These are phyloP conservation scores for Rhizopogon vulgaris DNA, from an alignment of 768 basidiomycete genomes.

Conservation along the genomic window DNA sequence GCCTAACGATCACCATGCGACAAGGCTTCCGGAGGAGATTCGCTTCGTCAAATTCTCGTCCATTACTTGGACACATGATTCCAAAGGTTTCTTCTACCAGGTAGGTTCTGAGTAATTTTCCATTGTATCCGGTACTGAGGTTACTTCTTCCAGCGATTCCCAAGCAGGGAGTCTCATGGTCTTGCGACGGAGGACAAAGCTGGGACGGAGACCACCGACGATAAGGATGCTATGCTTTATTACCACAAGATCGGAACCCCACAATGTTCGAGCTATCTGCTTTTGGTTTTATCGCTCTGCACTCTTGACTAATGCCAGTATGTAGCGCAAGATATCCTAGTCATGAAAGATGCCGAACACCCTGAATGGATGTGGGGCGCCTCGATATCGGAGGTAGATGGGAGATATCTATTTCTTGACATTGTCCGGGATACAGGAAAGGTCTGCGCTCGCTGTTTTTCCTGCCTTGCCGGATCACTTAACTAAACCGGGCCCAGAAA, in stretches of 20 bases:
- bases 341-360: constrained; percentile 57
- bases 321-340: constrained; percentile 61
- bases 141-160: constrained; percentile 41
- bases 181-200: constrained; percentile 41
- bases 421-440: constrained; percentile 56
- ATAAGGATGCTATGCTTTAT: constrained; percentile 66
- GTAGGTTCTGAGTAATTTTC: constrained; percentile 17
- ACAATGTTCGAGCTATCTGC: constrained; percentile 43
- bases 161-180: constrained; percentile 42
- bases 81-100: constrained; percentile 84
- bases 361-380: constrained; percentile 61
- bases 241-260: constrained; percentile 70
- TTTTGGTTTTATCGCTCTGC: constrained; percentile 1
- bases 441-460: constrained; percentile 29
- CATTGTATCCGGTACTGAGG: not conserved
- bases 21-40: constrained; percentile 58
- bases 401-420: constrained; percentile 54
- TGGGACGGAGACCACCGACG: constrained; percentile 54
- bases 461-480: not conserved
- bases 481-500: constrained; percentile 40
- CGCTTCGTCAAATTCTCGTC: constrained; percentile 73
- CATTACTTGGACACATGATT: constrained; percentile 71
- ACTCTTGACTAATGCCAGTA: constrained; percentile 3
- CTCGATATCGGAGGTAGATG: constrained; percentile 53
- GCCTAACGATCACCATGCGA: constrained; percentile 38